Base-by-base conservation (phyloP, 2,329 filamentous ascomycete species). In the Aureobasidium lini region DNA sequence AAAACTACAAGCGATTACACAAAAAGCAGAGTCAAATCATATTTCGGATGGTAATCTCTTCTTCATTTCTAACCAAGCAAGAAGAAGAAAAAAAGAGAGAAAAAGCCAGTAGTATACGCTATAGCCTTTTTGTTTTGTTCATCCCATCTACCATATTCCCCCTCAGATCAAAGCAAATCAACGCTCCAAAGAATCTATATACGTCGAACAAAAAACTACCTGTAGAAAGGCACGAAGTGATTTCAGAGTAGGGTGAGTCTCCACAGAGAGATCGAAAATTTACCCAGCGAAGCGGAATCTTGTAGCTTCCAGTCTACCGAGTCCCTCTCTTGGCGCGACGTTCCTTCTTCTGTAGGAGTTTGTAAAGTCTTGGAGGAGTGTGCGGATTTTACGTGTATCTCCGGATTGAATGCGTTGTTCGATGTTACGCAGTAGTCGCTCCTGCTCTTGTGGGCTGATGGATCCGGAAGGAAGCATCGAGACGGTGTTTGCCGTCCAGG, bases 291-390 rank as follows among this genome's bases (percentile, higher is more conserved):
- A 97, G 66, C 89, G 87, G 77, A 97, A 97, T 64, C 89, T 84
- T 23, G 87, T 85, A 28, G 91, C 90, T 75, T 96, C 91, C 60
- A 97, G 77, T 69, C 90, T 83, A 3, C 93, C 93, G 43, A 97
- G 78, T 0, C 93, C 93, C 70, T 97, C 93, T 62, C 93, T 80
- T 6, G 94, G 94, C n/a, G 94, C 93, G 48, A 99, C 89, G 69
- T 99, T 96, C 63, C 95, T 83, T 69, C 95, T 82, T 53, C 95
- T 85, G 73, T 99, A 99, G 32, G 86, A 89, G 71, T 93, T 95
- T 28, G 94, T 97, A 71, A 99, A 99, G 74, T 99, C 95, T 75
- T 97, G 94, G 60, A 99, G 80, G 36, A 96, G 79, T 29, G 84
- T 86, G 39, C 93, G 83, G 57, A 96, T 90, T 75, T 91, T 91